Evolutionary conservation across 2,329 filamentous ascomycete species (phyloP), one percentile per base, ranked within the genome.

Genomic region (Xylariaceae sp.): DNA sequence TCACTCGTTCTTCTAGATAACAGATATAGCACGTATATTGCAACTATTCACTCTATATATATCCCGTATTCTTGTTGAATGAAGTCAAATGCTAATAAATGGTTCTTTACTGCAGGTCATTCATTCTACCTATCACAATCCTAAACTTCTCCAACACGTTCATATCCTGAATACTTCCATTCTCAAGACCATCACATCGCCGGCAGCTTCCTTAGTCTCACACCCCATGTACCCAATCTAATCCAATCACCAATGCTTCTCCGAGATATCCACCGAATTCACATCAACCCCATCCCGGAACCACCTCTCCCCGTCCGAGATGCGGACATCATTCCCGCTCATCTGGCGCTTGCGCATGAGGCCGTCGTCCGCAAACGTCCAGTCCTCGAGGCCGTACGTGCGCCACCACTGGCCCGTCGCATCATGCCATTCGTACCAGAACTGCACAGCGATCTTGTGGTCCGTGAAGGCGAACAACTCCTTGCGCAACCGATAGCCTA

Each of bases 361-460:
- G 0, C 89, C 89, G 65, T 90, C 83, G 1, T 82, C 78, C 0
- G 85, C 86, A 73, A 91, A 91, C 0, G 88, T 91, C 89, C 88
- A 91, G 69, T 92, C 88, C 69, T 92, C 89, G 9, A 96, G 81
- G 0, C 92, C 92, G 68, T 96, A 96, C 40, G 89, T 92, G n/a
- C 91, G 82, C 81, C 89, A 93, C 91, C 91, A 96, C 71, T 91
- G 86, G 33, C 89, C 87, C 1, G 79, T 66, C 6, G 75, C 75
- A 67, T 94, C 90, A 62, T 86, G 82, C 75, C 86, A 93, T 73
- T 96, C 89, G 68, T 94, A 96, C 91, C 91, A 96, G 72, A 95
- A 96, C 70, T 96, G 91, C 19, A 96, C 92, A 1, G 91, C 91
- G 62, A 80, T 82, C 70, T 80, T 89, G 73, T 94, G 79, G 33